Evolutionary conservation across 2,329 filamentous ascomycete genomes (phyloP).

Genomic region (Calonectria multiphialidica): DNA sequence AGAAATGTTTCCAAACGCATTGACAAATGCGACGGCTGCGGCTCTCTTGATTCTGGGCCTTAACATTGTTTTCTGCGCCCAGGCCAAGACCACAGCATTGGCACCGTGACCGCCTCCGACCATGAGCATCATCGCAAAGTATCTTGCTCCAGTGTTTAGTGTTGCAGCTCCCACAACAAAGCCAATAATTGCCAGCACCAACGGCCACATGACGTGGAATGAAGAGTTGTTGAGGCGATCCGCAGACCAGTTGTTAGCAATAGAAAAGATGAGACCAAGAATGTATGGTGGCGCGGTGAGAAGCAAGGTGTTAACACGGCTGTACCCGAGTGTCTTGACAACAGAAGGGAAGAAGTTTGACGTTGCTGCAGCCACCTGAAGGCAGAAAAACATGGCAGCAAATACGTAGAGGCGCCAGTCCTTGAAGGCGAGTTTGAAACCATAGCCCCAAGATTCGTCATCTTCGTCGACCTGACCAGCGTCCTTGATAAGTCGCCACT

Average conservation of each 20-base stretch:
- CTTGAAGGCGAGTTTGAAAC: slow-evolving; percentile 26
- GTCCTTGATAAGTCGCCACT: slow-evolving; percentile 23
- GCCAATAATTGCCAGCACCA: slow-evolving; percentile 16
- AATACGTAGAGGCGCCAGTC: slow-evolving; percentile 26
- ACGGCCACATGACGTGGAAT: slow-evolving; percentile 24
- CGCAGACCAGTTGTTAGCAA: slow-evolving; percentile 24
- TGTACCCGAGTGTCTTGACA: slow-evolving; percentile 20
- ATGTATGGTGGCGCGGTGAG: slow-evolving; percentile 22
- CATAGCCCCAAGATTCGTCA: slow-evolving; percentile 22
- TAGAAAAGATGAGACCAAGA: slow-evolving; percentile 20
- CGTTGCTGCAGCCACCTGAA: slow-evolving; percentile 22
- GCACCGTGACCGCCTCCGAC: slow-evolving; percentile 23
- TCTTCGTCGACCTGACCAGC: slow-evolving; percentile 27
- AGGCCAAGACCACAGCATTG: slow-evolving; percentile 23
- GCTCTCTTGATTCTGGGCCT: slow-evolving; percentile 23
- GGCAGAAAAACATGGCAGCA: slow-evolving; percentile 27
- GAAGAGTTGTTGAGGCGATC: slow-evolving; percentile 23
- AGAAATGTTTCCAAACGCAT: slow-evolving; percentile 22
- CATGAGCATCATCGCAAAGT: slow-evolving; percentile 29
- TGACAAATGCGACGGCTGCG: slow-evolving; percentile 19
- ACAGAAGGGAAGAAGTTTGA: slow-evolving; percentile 26
- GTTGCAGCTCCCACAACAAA: slow-evolving; percentile 20
- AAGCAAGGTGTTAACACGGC: slow-evolving; percentile 11
- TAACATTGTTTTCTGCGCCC: slow-evolving; percentile 23
- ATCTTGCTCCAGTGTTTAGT: slow-evolving; percentile 15